phyloP scores from a whole-genome alignment of 257 asterid genomes.

The Forsythia suspensa region DNA sequence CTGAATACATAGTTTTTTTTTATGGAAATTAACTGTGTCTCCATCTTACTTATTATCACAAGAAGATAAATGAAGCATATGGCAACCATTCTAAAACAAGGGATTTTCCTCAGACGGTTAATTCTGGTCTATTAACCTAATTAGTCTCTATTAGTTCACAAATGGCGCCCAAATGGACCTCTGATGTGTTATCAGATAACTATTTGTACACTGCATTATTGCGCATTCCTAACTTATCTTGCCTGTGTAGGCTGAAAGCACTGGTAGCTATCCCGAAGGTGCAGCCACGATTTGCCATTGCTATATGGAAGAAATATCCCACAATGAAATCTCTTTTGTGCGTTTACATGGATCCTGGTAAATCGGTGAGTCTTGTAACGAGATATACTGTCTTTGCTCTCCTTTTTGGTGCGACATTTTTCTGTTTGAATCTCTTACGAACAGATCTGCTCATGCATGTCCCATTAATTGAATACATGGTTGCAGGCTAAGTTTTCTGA shows the following conservation, averaged over 20 bases:
- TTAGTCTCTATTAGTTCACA: conserved; percentile 4
- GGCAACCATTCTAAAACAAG: background rate
- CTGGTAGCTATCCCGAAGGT: conserved; percentile 90
- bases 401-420: background rate
- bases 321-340: conserved; percentile 91
- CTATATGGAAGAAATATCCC: conserved; percentile 93
- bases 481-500: conserved; percentile 8
- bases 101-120: background rate
- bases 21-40: background rate
- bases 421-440: conserved; percentile 15
- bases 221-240: conserved; percentile 3
- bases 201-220: background rate
- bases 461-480: background rate
- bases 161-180: background rate
- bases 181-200: background rate
- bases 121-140: background rate
- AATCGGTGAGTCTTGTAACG: conserved; percentile 60
- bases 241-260: conserved; percentile 76
- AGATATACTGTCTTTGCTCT: background rate
- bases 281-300: conserved; percentile 89
- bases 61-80: background rate
- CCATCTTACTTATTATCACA: background rate
- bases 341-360: conserved; percentile 86
- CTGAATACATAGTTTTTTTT: background rate
- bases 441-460: background rate